These are phyloP conservation scores for Euphrasia confusa DNA, from an alignment of 257 asterid species.

Conservation along the genomic window DNA sequence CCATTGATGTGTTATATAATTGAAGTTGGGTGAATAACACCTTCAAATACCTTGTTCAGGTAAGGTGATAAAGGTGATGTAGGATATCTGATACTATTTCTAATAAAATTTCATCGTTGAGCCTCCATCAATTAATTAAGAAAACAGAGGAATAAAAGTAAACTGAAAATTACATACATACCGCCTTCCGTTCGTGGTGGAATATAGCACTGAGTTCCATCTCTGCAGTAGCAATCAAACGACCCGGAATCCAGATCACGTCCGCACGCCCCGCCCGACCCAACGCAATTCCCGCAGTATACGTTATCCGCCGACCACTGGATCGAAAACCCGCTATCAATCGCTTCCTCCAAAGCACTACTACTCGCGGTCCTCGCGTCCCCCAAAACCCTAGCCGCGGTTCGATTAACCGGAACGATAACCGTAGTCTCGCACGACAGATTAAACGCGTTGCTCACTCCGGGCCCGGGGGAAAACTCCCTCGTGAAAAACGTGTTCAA, in stretches of 20 bases:
- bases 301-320: conserved; percentile 34
- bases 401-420: conserved; percentile 30
- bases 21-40: no score
- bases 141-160: background rate
- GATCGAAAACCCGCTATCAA: conserved; percentile 45
- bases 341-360: conserved; percentile 13
- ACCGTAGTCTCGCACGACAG: conserved; percentile 25
- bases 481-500: background rate
- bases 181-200: conserved; percentile 14
- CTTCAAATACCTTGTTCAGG: no score
- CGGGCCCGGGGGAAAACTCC: accelerated
- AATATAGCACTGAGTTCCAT: conserved; percentile 24
- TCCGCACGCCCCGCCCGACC: conserved; percentile 51
- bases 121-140: no score
- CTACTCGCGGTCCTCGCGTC: background rate
- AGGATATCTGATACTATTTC: no score
- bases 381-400: background rate
- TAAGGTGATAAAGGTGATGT: no score
- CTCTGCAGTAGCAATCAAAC: conserved; percentile 38
- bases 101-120: no score
- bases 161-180: conserved; percentile 6
- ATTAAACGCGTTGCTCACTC: background rate
- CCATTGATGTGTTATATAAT: no score
- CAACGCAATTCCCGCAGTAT: conserved; percentile 25
- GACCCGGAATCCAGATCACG: conserved; percentile 15